Percentiles rank a stretch among this genome's conserved stretches.
Conservation (phyloP, 257 asterid species). For the Nicotiana knightiana region DNA sequence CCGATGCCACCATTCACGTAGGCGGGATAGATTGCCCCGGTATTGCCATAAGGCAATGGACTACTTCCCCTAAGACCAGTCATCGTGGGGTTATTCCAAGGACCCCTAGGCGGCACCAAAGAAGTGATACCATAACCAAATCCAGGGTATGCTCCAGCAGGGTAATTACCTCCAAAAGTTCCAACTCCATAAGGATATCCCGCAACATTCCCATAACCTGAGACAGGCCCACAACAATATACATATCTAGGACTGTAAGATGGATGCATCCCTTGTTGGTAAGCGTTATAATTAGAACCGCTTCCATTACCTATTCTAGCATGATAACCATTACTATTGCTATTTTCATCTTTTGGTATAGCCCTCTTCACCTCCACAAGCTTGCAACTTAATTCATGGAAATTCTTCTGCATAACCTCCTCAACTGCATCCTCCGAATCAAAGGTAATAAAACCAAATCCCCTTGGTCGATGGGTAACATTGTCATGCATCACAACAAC, state of each 20-base stretch:
- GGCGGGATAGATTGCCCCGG: conserved; percentile 44
- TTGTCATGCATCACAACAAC: conserved; percentile 92
- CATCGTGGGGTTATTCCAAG: conserved; percentile 42
- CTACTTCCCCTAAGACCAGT: conserved; percentile 39
- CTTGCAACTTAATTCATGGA: conserved; percentile 69
- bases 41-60: conserved; percentile 39
- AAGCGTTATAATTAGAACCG: conserved; percentile 28
- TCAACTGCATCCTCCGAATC: conserved; percentile 83
- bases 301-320: conserved; percentile 45
- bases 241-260: conserved; percentile 47
- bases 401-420: conserved; percentile 68
- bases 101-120: conserved; percentile 44
- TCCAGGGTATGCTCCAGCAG: conserved; percentile 56
- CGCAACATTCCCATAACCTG: conserved; percentile 44
- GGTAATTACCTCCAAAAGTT: conserved; percentile 40
- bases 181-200: conserved; percentile 62
- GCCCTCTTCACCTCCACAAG: conserved; percentile 89
- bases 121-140: conserved; percentile 53
- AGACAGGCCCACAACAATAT: conserved; percentile 22
- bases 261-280: conserved; percentile 37
- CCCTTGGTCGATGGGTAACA: conserved; percentile 81
- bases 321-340: conserved; percentile 28
- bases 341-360: conserved; percentile 70
- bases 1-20: conserved; percentile 50
- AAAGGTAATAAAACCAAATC: conserved; percentile 85